Conservation (phyloP, 225 moss, liverwort and hornwort species). For the Thuidium tamariscinum region DNA sequence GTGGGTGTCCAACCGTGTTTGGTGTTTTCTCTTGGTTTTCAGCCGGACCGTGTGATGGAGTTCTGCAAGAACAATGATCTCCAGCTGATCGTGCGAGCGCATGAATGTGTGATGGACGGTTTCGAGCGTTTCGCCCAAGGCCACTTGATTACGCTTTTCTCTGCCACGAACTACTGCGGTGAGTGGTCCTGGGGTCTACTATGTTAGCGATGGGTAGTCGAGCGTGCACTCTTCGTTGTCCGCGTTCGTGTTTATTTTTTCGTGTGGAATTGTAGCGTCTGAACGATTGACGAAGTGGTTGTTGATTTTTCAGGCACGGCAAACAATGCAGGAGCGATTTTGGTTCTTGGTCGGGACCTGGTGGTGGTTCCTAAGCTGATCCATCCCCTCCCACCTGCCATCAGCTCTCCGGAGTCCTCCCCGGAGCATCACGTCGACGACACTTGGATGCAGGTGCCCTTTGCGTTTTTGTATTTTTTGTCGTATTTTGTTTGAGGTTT, state of each 20-base stretch:
- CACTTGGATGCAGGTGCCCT: constrained; percentile 84
- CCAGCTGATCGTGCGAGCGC: constrained; percentile 94
- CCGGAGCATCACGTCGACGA: constrained; percentile 89
- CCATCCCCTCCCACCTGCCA: constrained; percentile 85
- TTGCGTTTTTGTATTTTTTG: neutral
- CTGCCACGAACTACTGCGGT: constrained; percentile 99
- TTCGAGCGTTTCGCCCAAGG: constrained; percentile 99
- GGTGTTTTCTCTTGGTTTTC: neutral
- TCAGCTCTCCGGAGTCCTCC: constrained; percentile 77
- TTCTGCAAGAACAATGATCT: constrained; percentile 98
- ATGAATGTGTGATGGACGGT: constrained; percentile 99
- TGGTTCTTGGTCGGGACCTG: constrained; percentile 88
- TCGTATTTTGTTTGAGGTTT: neutral
- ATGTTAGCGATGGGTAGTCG: neutral
- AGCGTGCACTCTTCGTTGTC: neutral
- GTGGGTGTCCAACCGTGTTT: neutral
- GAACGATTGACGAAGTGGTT: neutral
- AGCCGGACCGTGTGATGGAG: constrained; percentile 97
- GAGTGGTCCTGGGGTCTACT: neutral
- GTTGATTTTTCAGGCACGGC: constrained; percentile 51
- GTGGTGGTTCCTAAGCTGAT: constrained; percentile 98
- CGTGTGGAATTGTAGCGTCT: neutral
- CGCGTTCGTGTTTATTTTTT: neutral
- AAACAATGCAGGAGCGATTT: constrained; percentile 95
- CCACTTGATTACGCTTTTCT: constrained; percentile 88